Percentiles rank a stretch among this genome's conserved stretches.
Conservation (phyloP, 2,329 filamentous ascomycete genomes). For the Elsinoe perseae region DNA sequence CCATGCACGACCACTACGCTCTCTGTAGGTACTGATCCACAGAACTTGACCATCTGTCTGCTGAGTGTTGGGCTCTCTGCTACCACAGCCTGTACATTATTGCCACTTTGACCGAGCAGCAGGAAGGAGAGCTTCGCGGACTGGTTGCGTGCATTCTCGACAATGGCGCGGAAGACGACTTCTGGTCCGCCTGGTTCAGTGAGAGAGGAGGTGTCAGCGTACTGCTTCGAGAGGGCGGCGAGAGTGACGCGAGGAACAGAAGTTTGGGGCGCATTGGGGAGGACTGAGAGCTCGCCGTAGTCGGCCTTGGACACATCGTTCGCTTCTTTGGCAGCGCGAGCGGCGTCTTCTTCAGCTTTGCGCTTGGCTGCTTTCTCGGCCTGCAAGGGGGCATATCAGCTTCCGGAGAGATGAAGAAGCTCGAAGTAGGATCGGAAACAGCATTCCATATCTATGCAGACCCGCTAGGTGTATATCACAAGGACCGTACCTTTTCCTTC, state of each 20-base stretch:
- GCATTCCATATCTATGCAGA: not conserved
- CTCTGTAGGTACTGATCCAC: conserved; percentile 65
- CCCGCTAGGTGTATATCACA: not conserved
- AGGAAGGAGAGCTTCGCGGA: conserved; percentile 87
- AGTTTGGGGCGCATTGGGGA: conserved; percentile 44
- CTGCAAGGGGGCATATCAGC: conserved; percentile 15
- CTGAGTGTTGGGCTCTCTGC: conserved; percentile 54
- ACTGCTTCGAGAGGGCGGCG: conserved; percentile 52
- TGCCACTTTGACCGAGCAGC: conserved; percentile 67
- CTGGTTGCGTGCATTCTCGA: conserved; percentile 83
- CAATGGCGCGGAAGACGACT: conserved; percentile 68
- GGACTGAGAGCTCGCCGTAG: conserved; percentile 64
- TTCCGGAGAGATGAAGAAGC: not conserved
- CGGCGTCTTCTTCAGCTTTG: conserved; percentile 59
- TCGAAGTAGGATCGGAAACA: not conserved
- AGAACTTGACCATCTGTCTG: conserved; percentile 95
- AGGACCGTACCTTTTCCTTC: conserved; percentile 65
- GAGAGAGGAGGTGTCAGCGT: conserved; percentile 50
- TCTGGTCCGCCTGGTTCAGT: conserved; percentile 39
- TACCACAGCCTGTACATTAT: conserved; percentile 76
- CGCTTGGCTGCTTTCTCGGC: conserved; percentile 58
- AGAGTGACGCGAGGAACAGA: conserved; percentile 52
- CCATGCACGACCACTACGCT: conserved; percentile 77
- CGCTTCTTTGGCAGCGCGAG: conserved; percentile 60
- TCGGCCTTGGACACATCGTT: conserved; percentile 63